Conservation (phyloP, 2,329 filamentous ascomycete species). For the Dendrostoma leiphaemia region DNA sequence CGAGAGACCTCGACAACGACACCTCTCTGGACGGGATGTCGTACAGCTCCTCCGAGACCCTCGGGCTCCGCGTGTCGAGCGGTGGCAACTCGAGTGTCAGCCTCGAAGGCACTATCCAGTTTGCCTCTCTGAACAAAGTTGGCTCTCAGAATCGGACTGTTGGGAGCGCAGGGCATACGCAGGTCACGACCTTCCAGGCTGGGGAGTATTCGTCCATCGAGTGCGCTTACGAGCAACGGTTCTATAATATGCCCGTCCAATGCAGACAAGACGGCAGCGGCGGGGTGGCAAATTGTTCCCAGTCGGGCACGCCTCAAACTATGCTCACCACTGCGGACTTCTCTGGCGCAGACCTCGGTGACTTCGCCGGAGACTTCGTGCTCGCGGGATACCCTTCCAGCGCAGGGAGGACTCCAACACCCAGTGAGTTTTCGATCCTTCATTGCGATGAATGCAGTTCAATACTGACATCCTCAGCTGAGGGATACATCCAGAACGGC, state of each 20-base stretch:
- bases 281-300: neutral
- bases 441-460: neutral
- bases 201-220: constrained; percentile 20
- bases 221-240: constrained; percentile 16
- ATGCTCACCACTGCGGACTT: neutral
- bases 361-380: constrained; percentile 8
- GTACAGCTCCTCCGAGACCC: constrained; percentile 1
- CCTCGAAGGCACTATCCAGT: neutral
- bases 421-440: neutral
- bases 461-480: constrained; percentile 3
- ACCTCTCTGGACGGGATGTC: neutral
- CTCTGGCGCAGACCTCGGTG: constrained; percentile 1
- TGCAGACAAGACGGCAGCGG: constrained; percentile 5
- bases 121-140: constrained; percentile 14
- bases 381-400: constrained; percentile 3
- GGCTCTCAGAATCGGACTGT: neutral
- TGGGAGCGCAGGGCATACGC: neutral
- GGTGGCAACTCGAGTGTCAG: neutral
- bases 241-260: constrained; percentile 5
- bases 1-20: neutral
- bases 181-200: neutral
- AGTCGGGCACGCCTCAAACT: neutral
- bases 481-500: constrained; percentile 5
- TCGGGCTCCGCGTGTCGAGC: constrained; percentile 2
- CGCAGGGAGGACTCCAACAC: neutral